Evolutionary conservation across 768 basidiomycete genomes (phyloP).

Genomic region (Amanita polypyramis): DNA sequence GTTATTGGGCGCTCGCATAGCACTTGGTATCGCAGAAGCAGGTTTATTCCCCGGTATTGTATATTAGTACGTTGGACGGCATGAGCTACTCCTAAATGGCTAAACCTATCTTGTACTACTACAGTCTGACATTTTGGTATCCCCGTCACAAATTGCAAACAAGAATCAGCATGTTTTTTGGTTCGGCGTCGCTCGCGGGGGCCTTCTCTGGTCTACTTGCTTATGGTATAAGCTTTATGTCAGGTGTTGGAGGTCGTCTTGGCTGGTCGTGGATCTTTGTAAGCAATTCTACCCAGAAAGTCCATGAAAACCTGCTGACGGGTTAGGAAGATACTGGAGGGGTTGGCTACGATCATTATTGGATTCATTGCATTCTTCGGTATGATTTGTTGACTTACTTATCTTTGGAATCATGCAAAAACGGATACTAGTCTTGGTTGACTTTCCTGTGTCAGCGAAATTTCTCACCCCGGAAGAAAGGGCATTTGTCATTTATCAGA

Average conservation of each 20-base stretch:
- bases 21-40: conserved; percentile 48
- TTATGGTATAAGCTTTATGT: conserved; percentile 26
- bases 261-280: conserved; percentile 71
- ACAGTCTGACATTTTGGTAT: conserved; percentile 62
- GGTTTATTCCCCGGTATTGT: conserved; percentile 66
- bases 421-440: conserved; percentile 38
- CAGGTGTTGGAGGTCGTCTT: conserved; percentile 23
- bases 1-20: neutral
- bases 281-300: neutral
- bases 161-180: conserved; percentile 55
- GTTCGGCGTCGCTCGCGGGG: conserved; percentile 55
- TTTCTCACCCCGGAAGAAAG: conserved; percentile 58
- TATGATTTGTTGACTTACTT: conserved; percentile 10
- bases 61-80: conserved; percentile 42
- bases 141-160: conserved; percentile 49
- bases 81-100: neutral
- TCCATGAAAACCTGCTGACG: neutral
- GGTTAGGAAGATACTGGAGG: conserved; percentile 45
- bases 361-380: conserved; percentile 44
- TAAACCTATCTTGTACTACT: conserved; percentile 17
- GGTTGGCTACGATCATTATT: conserved; percentile 47
- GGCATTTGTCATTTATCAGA: conserved; percentile 41
- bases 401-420: neutral
- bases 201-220: conserved; percentile 55
- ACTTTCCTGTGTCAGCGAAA: conserved; percentile 46